Percentiles rank a stretch among this genome's conserved stretches.
These are phyloP conservation scores for Neofusicoccum sp. DNA, from an alignment of 2,329 filamentous ascomycete species.

Conservation along the genomic window DNA sequence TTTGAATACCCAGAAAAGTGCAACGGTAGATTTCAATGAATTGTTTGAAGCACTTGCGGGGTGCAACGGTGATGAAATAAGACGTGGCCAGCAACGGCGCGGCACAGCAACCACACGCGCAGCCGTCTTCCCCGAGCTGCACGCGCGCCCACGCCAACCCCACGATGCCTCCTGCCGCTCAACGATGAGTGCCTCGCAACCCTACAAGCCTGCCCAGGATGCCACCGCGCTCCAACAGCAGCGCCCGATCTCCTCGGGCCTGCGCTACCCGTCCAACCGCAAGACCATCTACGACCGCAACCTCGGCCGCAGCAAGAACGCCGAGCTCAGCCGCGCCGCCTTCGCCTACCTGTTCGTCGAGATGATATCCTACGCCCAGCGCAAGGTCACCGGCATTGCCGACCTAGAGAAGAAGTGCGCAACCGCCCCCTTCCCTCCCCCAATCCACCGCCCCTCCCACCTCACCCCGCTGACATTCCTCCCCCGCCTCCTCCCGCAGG, in stretches of 20 bases:
- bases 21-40: not conserved
- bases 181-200: constrained; percentile 18
- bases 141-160: constrained; percentile 10
- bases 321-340: constrained; percentile 86
- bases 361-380: constrained; percentile 94
- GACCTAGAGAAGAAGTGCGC: constrained; percentile 84
- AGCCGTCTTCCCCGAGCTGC: constrained; percentile 5
- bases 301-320: constrained; percentile 81
- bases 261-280: constrained; percentile 86
- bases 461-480: constrained; percentile 55
- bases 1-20: constrained; percentile 2
- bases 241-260: constrained; percentile 44
- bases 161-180: constrained; percentile 2
- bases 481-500: constrained; percentile 48
- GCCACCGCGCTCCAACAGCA: constrained; percentile 5
- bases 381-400: constrained; percentile 84
- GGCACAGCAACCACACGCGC: not conserved
- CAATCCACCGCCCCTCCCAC: not conserved
- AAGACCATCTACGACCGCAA: constrained; percentile 98
- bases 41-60: not conserved
- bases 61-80: not conserved
- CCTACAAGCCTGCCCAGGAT: constrained; percentile 13
- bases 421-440: not conserved
- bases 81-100: constrained; percentile 3
- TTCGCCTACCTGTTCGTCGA: constrained; percentile 96